A percentile compares a stretch with the other conserved stretches of the same genome.
These are phyloP conservation scores for Blastobotrys americana DNA, from an alignment of 805 yeast genomes.

Conservation along the genomic window DNA sequence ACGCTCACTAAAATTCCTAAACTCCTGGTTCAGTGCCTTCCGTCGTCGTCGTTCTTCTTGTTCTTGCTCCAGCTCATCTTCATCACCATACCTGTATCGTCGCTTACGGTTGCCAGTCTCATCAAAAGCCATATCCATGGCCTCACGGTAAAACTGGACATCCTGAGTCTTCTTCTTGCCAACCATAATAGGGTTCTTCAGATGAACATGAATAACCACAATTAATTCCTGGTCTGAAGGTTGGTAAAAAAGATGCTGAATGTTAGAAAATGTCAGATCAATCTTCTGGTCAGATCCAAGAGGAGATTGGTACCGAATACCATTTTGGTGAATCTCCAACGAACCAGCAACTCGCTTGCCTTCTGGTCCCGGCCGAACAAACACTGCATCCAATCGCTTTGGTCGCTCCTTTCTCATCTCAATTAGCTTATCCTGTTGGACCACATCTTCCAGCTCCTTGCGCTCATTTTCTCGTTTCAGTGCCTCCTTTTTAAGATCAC, in stretches of 20 bases:
- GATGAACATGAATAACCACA: slow-evolving; percentile 85
- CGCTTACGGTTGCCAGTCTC: slow-evolving; percentile 95
- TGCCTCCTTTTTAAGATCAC: slow-evolving; percentile 86
- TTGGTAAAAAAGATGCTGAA: slow-evolving; percentile 90
- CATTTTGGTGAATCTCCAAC: slow-evolving; percentile 88
- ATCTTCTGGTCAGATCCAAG: slow-evolving; percentile 77
- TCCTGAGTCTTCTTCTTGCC: slow-evolving; percentile 95
- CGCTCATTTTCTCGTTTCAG: slow-evolving; percentile 85
- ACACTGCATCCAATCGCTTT: slow-evolving; percentile 77
- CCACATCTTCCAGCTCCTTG: slow-evolving; percentile 89
- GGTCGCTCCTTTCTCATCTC: slow-evolving; percentile 82
- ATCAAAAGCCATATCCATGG: slow-evolving; percentile 91
- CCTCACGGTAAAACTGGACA: slow-evolving; percentile 94
- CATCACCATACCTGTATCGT: slow-evolving; percentile 85
- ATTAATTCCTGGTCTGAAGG: slow-evolving; percentile 92
- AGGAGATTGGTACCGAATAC: slow-evolving; percentile 87
- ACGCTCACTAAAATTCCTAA: slow-evolving; percentile 78
- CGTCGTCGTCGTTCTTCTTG: slow-evolving; percentile 95
- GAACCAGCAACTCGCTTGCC: slow-evolving; percentile 92
- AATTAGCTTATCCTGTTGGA: slow-evolving; percentile 79
- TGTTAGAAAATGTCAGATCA: slow-evolving; percentile 82
- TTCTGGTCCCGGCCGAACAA: slow-evolving; percentile 92
- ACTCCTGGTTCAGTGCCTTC: slow-evolving; percentile 84
- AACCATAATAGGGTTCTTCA: slow-evolving; percentile 87
- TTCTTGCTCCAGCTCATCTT: slow-evolving; percentile 96